Conservation (phyloP, 2,329 filamentous ascomycete genomes). For the Neofusicoccum ribis region DNA sequence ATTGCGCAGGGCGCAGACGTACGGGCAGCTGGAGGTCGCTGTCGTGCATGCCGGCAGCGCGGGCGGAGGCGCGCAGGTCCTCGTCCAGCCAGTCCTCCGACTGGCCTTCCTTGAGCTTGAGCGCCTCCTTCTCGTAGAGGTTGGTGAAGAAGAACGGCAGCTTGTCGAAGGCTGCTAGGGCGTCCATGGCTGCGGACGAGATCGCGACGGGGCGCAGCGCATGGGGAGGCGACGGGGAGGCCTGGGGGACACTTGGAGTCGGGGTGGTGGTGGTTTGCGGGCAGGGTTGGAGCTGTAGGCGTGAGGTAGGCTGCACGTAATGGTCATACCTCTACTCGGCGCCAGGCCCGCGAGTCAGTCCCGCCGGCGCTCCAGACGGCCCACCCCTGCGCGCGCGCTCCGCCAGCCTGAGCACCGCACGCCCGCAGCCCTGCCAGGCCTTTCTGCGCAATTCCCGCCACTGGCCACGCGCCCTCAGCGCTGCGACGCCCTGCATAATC, state of each 20-base stretch:
- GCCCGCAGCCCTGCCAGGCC: slow-evolving; percentile 5
- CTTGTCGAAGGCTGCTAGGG: slow-evolving; percentile 15
- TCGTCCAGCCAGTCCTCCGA: slow-evolving; percentile 18
- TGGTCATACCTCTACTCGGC: background rate
- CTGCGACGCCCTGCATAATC: background rate
- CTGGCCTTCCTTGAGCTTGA: slow-evolving; percentile 21
- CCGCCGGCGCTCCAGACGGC: background rate
- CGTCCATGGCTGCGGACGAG: slow-evolving; percentile 16
- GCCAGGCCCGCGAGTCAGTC: slow-evolving; percentile 3
- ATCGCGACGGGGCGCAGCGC: slow-evolving; percentile 12
- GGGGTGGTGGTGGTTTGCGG: background rate
- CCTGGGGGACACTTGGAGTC: background rate
- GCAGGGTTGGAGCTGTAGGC: slow-evolving; percentile 2
- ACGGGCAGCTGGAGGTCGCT: slow-evolving; percentile 12
- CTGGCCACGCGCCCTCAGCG: background rate
- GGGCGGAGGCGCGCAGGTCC: slow-evolving; percentile 5
- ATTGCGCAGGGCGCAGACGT: background rate
- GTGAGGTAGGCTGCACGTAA: slow-evolving; percentile 11
- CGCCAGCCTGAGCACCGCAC: slow-evolving; percentile 1
- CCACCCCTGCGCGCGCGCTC: background rate
- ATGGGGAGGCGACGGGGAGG: background rate
- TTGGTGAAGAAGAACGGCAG: slow-evolving; percentile 15
- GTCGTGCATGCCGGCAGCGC: slow-evolving; percentile 9
- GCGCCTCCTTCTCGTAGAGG: slow-evolving; percentile 18
- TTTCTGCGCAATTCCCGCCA: background rate